Percentiles rank a stretch among this genome's conserved stretches.
Evolutionary conservation across 1,284 basidiomycete genomes (phyloP).

Genomic region (Apiotrichum porosum): DNA sequence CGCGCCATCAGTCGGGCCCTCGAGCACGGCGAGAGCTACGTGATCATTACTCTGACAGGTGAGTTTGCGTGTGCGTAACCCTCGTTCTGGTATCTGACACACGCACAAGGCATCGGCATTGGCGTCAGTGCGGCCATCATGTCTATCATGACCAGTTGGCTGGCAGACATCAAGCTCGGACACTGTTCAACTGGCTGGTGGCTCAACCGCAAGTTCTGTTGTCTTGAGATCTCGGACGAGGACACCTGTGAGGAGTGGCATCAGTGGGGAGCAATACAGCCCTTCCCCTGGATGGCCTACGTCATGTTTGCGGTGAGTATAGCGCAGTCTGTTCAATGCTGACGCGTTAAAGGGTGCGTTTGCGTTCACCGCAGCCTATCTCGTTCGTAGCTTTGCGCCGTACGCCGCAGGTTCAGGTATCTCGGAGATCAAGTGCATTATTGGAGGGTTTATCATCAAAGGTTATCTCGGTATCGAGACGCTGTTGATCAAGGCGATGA

Average conservation of each 20-base stretch:
- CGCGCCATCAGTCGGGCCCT: slow-evolving; percentile 56
- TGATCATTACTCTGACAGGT: slow-evolving; percentile 82
- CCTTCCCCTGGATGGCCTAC: slow-evolving; percentile 78
- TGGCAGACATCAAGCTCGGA: slow-evolving; percentile 95
- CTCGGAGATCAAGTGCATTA: slow-evolving; percentile 97
- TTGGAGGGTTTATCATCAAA: slow-evolving; percentile 95
- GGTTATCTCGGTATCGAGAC: slow-evolving; percentile 88
- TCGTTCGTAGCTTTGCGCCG: slow-evolving; percentile 83
- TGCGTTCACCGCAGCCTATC: slow-evolving; percentile 76
- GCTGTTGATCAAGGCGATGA: slow-evolving; percentile 84
- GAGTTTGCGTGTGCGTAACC: slow-evolving; percentile 44
- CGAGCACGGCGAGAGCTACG: slow-evolving; percentile 59
- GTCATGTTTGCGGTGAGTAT: slow-evolving; percentile 75
- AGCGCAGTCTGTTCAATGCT: background rate
- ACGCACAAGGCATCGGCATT: slow-evolving; percentile 71
- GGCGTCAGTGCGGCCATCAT: slow-evolving; percentile 91
- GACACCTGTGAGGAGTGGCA: slow-evolving; percentile 89
- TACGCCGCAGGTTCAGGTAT: slow-evolving; percentile 98
- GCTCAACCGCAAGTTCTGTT: slow-evolving; percentile 97
- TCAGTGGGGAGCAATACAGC: slow-evolving; percentile 74
- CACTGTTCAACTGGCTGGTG: slow-evolving; percentile 98
- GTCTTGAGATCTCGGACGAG: slow-evolving; percentile 69
- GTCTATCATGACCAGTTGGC: slow-evolving; percentile 95
- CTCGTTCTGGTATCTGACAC: background rate
- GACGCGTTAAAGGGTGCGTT: slow-evolving; percentile 59